Conservation (phyloP, 257 asterid species). For the Nicotiana obtusifolia region DNA sequence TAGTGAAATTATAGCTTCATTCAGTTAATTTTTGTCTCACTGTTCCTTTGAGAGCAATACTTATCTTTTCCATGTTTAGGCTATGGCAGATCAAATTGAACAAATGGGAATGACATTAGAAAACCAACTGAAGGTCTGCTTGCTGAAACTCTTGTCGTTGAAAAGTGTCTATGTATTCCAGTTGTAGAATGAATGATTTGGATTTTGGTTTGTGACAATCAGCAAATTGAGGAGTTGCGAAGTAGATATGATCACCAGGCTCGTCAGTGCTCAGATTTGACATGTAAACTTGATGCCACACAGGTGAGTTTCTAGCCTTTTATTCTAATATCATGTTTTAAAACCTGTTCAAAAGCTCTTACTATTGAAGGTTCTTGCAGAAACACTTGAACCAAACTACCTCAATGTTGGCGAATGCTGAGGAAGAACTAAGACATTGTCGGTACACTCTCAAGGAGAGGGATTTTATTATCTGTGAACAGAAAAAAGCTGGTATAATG, state of each 20-base stretch:
- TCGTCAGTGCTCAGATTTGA: conserved; percentile 52
- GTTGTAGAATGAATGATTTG: neutral
- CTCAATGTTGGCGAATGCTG: conserved; percentile 44
- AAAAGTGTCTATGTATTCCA: neutral
- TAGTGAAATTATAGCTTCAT: neutral
- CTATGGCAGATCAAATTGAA: conserved; percentile 84
- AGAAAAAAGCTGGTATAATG: conserved; percentile 58
- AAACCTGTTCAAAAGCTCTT: conserved; percentile 13
- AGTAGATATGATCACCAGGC: conserved; percentile 48
- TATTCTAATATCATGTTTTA: neutral
- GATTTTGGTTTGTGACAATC: conserved; percentile 10
- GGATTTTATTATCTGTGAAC: conserved; percentile 66
- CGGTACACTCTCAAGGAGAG: conserved; percentile 62
- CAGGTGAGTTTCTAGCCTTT: conserved; percentile 34
- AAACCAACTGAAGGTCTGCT: conserved; percentile 55
- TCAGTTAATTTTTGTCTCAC: neutral
- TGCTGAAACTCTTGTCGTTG: neutral
- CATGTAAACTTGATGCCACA: conserved; percentile 50
- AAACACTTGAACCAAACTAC: conserved; percentile 48
- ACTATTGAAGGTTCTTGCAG: conserved; percentile 36
- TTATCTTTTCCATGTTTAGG: conserved; percentile 32
- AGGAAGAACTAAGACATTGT: conserved; percentile 48
- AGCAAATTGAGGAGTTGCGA: conserved; percentile 63
- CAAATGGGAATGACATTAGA: conserved; percentile 67
- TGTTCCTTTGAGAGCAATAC: neutral